Evolutionary conservation across 2,329 filamentous ascomycete species (phyloP).

Genomic region (Trichoderma polysporum): DNA sequence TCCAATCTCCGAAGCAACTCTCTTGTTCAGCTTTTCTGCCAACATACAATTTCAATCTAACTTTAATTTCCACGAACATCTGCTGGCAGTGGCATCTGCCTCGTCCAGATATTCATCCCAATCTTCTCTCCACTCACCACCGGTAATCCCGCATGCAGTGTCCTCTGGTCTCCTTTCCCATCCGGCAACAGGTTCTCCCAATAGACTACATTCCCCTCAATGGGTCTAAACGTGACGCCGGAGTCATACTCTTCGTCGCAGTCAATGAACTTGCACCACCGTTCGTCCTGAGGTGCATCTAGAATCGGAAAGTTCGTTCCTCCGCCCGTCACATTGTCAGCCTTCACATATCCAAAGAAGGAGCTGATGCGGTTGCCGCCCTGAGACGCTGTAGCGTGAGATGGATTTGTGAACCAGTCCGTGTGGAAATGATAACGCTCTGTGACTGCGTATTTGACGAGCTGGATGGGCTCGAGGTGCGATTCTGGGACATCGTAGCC

Average conservation of each 20-base stretch:
- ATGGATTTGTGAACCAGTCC: constrained; percentile 48
- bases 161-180: constrained; percentile 43
- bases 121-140: constrained; percentile 48
- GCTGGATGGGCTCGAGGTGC: constrained; percentile 48
- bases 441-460: constrained; percentile 46
- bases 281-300: constrained; percentile 36
- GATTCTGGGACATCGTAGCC: constrained; percentile 39
- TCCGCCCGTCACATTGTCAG: constrained; percentile 44
- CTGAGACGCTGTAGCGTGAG: constrained; percentile 38
- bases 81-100: constrained; percentile 41
- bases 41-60: background rate
- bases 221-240: constrained; percentile 48
- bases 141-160: constrained; percentile 48
- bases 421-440: constrained; percentile 52
- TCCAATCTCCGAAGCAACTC: background rate
- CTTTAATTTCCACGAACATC: constrained; percentile 18
- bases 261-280: constrained; percentile 47
- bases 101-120: constrained; percentile 54
- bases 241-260: constrained; percentile 49
- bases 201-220: constrained; percentile 49
- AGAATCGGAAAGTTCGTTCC: constrained; percentile 51
- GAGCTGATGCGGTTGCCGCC: constrained; percentile 48
- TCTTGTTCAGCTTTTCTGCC: background rate
- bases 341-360: constrained; percentile 50
- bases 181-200: constrained; percentile 47